Conservation (phyloP, 129 eudicot genomes). For the Artemisia tridentata region DNA sequence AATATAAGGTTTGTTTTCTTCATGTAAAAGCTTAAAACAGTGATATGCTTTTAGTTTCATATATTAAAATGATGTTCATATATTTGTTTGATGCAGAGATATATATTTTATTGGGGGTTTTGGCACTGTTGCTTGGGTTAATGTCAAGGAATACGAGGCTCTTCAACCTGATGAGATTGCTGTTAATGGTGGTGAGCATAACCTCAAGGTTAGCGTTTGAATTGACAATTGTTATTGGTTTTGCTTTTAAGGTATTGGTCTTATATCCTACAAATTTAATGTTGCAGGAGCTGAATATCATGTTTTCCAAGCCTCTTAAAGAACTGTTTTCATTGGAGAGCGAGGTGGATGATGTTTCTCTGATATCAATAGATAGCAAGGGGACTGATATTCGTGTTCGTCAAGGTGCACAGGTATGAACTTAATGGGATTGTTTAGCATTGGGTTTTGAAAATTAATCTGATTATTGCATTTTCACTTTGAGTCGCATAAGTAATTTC, state of each 20-base stretch:
- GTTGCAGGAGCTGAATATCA: conserved; percentile 74
- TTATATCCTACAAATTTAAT: background rate
- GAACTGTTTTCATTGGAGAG: conserved; percentile 72
- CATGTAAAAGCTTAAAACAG: background rate
- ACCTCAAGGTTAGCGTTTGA: conserved; percentile 60
- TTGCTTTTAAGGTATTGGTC: background rate
- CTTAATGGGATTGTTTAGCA: background rate
- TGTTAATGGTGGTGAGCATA: conserved; percentile 93
- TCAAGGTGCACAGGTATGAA: conserved; percentile 93
- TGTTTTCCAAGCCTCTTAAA: conserved; percentile 85
- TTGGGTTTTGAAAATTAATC: background rate
- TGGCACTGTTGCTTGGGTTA: conserved; percentile 99
- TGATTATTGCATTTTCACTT: background rate
- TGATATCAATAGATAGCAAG: conserved; percentile 92
- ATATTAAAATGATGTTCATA: background rate
- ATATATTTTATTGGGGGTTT: conserved; percentile 98
- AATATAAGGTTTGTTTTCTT: conserved; percentile 59
- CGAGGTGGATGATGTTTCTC: conserved; percentile 93
- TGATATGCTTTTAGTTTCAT: no score
- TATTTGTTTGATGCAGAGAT: conserved; percentile 51
- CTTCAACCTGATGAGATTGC: conserved; percentile 88
- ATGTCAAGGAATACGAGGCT: conserved; percentile 84
- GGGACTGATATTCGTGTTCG: conserved; percentile 97
- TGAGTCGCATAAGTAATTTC: background rate
- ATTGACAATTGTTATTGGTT: background rate